Percentiles rank a stretch among this genome's conserved stretches.
Conservation (phyloP, 495 filamentous ascomycete genomes). For the Chlorociboria aeruginascens region DNA sequence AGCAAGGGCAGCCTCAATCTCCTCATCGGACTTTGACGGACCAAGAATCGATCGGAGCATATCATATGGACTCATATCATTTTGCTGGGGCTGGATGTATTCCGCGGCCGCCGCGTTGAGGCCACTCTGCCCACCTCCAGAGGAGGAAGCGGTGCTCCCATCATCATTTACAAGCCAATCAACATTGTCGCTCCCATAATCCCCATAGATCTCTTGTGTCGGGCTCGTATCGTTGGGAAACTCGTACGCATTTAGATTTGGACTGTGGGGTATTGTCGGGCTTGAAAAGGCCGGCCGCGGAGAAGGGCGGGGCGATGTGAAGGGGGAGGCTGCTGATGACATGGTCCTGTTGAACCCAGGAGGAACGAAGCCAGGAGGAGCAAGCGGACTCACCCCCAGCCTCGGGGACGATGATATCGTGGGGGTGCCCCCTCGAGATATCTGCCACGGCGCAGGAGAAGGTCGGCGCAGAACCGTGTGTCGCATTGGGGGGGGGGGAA, state of each 20-base stretch:
- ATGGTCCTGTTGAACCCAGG: slow-evolving; percentile 59
- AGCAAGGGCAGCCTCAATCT: slow-evolving; percentile 82
- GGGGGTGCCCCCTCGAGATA: slow-evolving; percentile 58
- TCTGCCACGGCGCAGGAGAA: slow-evolving; percentile 90
- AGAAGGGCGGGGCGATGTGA: slow-evolving; percentile 87
- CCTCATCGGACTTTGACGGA: slow-evolving; percentile 79
- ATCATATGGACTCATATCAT: slow-evolving; percentile 95
- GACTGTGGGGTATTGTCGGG: slow-evolving; percentile 89
- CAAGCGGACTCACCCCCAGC: slow-evolving; percentile 67
- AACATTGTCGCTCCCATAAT: slow-evolving; percentile 84
- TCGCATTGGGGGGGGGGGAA: slow-evolving; percentile 71
- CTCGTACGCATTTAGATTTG: slow-evolving; percentile 86
- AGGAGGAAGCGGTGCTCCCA: slow-evolving; percentile 63
- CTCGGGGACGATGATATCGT: slow-evolving; percentile 66
- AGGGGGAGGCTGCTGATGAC: slow-evolving; percentile 75
- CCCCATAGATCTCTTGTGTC: slow-evolving; percentile 75
- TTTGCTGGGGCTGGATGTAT: slow-evolving; percentile 56
- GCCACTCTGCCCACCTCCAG: slow-evolving; percentile 45
- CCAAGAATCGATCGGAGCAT: slow-evolving; percentile 93
- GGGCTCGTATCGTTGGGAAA: slow-evolving; percentile 64
- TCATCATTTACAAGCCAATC: slow-evolving; percentile 96
- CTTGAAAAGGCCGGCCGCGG: slow-evolving; percentile 83
- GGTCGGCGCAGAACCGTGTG: slow-evolving; percentile 82
- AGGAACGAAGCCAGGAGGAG: slow-evolving; percentile 71
- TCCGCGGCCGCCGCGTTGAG: slow-evolving; percentile 67